Evolutionary conservation across 768 basidiomycete genomes (phyloP).

Genomic region (Pulveroboletus sp.): DNA sequence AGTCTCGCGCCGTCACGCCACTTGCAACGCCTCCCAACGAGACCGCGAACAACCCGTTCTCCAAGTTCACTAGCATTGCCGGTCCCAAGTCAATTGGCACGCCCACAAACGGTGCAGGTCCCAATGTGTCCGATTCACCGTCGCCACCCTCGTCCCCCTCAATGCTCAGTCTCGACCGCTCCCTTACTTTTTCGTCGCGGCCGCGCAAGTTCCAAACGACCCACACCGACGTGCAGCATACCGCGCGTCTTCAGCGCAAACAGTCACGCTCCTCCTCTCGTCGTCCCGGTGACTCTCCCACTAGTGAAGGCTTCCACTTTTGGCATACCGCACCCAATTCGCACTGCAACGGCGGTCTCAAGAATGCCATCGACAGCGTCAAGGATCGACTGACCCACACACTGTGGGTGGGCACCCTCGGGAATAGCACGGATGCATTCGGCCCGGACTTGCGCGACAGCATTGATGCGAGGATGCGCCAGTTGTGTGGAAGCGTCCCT

Average conservation of each 20-base stretch:
- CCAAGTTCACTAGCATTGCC: slow-evolving; percentile 40
- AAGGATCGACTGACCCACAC: slow-evolving; percentile 46
- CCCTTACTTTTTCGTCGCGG: slow-evolving; percentile 21
- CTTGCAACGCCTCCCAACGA: slow-evolving; percentile 44
- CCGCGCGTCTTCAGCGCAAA: slow-evolving; percentile 45
- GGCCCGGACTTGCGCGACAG: slow-evolving; percentile 48
- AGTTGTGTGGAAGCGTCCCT: slow-evolving; percentile 41
- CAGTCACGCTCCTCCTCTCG: slow-evolving; percentile 50
- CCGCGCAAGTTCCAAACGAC: slow-evolving; percentile 49
- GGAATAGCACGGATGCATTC: slow-evolving; percentile 63
- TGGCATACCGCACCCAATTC: slow-evolving; percentile 58
- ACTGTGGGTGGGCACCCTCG: slow-evolving; percentile 71
- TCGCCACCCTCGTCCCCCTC: not conserved
- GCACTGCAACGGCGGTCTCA: slow-evolving; percentile 78
- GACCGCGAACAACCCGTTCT: slow-evolving; percentile 55
- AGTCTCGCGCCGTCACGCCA: slow-evolving; percentile 40
- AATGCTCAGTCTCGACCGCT: slow-evolving; percentile 19
- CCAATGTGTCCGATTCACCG: not conserved
- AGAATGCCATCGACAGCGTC: slow-evolving; percentile 75
- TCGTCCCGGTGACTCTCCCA: slow-evolving; percentile 33
- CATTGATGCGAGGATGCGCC: slow-evolving; percentile 48
- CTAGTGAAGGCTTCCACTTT: slow-evolving; percentile 21
- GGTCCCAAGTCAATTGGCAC: slow-evolving; percentile 18
- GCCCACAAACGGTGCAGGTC: slow-evolving; percentile 9
- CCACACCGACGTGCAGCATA: slow-evolving; percentile 36